Conservation (phyloP, 345 rosid genomes). For the Draba incana region DNA sequence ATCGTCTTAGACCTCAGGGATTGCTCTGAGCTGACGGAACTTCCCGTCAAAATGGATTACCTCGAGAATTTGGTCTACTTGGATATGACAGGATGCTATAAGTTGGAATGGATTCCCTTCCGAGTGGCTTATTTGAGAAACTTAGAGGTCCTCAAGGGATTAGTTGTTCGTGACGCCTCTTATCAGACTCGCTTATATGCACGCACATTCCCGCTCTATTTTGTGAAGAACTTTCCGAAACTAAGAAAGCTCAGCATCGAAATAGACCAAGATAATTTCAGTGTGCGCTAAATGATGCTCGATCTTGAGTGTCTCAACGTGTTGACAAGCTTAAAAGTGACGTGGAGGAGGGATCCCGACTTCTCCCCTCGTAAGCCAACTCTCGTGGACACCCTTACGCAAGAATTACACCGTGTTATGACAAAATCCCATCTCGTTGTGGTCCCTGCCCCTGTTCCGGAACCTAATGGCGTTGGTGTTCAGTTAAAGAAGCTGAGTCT, state of each 20-base stretch:
- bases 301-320: background rate
- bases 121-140: conserved; percentile 23
- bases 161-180: conserved; percentile 41
- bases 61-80: conserved; percentile 47
- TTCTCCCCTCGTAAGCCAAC: no score
- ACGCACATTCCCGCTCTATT: no score
- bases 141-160: conserved; percentile 61
- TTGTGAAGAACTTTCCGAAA: conserved; percentile 2
- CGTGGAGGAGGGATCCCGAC: conserved; percentile 32
- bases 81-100: conserved; percentile 52
- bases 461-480: background rate
- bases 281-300: background rate
- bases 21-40: conserved; percentile 46
- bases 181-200: no score
- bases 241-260: conserved; percentile 48
- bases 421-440: no score
- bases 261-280: conserved; percentile 4
- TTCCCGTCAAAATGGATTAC: conserved; percentile 43
- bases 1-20: conserved; percentile 55
- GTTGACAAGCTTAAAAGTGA: conserved; percentile 37
- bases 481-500: conserved; percentile 37
- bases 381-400: no score
- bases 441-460: background rate
- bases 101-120: conserved; percentile 50
- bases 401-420: no score